phyloP scores from a whole-genome alignment of 805 yeast genomes.

The Ogataea kodamae region DNA sequence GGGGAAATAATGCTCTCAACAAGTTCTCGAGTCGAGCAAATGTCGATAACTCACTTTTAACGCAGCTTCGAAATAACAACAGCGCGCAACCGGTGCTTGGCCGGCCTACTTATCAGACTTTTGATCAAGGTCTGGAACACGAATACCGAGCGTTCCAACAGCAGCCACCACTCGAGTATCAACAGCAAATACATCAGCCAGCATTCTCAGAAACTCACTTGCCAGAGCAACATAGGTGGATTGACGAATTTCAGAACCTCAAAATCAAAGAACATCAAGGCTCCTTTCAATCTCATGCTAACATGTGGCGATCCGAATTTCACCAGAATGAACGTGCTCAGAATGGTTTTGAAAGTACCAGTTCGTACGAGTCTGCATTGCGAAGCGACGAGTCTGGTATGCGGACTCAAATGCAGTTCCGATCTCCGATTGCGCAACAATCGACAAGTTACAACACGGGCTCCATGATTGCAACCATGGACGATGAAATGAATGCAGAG shows the following conservation, averaged over 20 bases:
- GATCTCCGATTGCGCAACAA: not conserved
- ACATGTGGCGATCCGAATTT: constrained; percentile 18
- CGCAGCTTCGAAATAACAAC: constrained; percentile 27
- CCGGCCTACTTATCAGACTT: constrained; percentile 16
- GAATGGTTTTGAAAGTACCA: constrained; percentile 7
- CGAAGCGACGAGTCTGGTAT: constrained; percentile 3
- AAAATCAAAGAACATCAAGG: constrained; percentile 5
- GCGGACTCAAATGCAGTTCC: constrained; percentile 1
- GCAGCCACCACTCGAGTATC: constrained; percentile 2
- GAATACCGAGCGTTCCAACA: constrained; percentile 10
- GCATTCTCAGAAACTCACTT: too few relatives aligned
- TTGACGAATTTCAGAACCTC: constrained; percentile 23
- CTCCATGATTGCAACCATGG: not conserved
- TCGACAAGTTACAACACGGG: too few relatives aligned
- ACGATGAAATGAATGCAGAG: constrained; percentile 25
- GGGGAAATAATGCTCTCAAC: constrained; percentile 43
- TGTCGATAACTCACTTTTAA: constrained; percentile 39
- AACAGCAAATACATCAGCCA: too few relatives aligned
- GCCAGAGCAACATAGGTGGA: too few relatives aligned
- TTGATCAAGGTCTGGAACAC: constrained; percentile 35
- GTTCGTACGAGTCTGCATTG: constrained; percentile 7
- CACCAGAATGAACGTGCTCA: constrained; percentile 9
- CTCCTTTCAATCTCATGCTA: constrained; percentile 1
- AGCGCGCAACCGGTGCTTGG: constrained; percentile 5
- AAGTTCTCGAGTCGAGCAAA: constrained; percentile 41